Evolutionary conservation across 2,329 filamentous ascomycete species (phyloP).

Genomic region (Aspergillus sp.): DNA sequence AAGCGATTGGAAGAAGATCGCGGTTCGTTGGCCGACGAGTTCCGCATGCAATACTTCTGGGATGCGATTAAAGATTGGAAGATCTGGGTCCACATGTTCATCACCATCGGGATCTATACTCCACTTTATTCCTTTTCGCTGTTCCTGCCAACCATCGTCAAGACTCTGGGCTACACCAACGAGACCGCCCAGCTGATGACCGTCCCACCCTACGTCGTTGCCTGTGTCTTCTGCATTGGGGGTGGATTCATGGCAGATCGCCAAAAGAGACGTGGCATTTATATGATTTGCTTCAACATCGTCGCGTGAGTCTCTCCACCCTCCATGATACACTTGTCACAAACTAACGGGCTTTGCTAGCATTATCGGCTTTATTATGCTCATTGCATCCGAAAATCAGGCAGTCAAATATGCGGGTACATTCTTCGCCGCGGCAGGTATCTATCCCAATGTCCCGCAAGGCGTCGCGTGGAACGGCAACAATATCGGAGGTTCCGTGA

Average conservation of each 20-base stretch:
- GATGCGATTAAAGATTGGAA: neutral
- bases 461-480: conserved; percentile 13
- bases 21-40: conserved; percentile 9
- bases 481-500: conserved; percentile 11
- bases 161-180: conserved; percentile 9
- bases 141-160: conserved; percentile 12
- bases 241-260: conserved; percentile 9
- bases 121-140: conserved; percentile 11
- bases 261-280: conserved; percentile 4
- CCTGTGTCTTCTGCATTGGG: conserved; percentile 8
- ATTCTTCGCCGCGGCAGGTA: conserved; percentile 11
- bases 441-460: conserved; percentile 11
- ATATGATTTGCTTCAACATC: conserved; percentile 13
- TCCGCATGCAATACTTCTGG: conserved; percentile 6
- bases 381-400: conserved; percentile 6
- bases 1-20: conserved; percentile 8
- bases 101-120: neutral
- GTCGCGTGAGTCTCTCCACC: conserved; percentile 5
- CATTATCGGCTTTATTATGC: conserved; percentile 13
- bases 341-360: neutral
- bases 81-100: neutral
- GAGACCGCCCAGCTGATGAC: conserved; percentile 12
- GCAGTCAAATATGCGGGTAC: conserved; percentile 12
- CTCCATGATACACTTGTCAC: no score
- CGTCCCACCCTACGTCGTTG: conserved; percentile 6